Evolutionary conservation across 2,329 filamentous ascomycete genomes (phyloP).

Genomic region (Leptographium flavum): DNA sequence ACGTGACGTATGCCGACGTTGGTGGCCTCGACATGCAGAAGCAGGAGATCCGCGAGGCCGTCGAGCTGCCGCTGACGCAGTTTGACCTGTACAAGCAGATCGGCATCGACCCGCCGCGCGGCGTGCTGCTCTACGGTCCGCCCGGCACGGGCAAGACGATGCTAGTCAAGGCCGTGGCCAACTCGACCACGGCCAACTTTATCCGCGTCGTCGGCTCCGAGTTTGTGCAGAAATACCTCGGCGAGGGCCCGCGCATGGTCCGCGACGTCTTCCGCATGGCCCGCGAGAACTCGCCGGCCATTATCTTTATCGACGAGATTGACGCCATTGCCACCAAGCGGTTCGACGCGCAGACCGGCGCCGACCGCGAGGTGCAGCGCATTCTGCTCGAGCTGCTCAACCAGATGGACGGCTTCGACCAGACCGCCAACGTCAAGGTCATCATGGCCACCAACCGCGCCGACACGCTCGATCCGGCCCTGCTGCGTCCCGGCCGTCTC

Average conservation of each 20-base stretch:
- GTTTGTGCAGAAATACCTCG: slow-evolving; percentile 97
- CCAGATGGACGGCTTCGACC: slow-evolving; percentile 99
- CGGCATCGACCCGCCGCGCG: slow-evolving; percentile 92
- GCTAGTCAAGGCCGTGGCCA: slow-evolving; percentile 95
- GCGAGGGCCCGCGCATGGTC: slow-evolving; percentile 96
- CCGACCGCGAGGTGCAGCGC: slow-evolving; percentile 95
- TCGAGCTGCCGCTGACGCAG: slow-evolving; percentile 90
- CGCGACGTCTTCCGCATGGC: slow-evolving; percentile 99
- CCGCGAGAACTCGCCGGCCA: slow-evolving; percentile 90
- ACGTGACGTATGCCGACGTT: slow-evolving; percentile 95
- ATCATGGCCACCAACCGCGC: slow-evolving; percentile 99
- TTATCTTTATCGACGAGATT: slow-evolving; percentile 99
- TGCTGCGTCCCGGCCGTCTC: slow-evolving; percentile 85
- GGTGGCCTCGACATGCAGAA: slow-evolving; percentile 99
- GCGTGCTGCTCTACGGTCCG: slow-evolving; percentile 89
- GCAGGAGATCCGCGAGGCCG: slow-evolving; percentile 95
- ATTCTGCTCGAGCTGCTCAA: slow-evolving; percentile 95
- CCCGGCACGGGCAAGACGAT: slow-evolving; percentile 95
- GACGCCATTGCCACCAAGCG: slow-evolving; percentile 98
- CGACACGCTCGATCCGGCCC: slow-evolving; percentile 87
- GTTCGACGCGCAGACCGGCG: slow-evolving; percentile 96
- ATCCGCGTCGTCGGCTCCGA: slow-evolving; percentile 97
- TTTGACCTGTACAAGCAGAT: slow-evolving; percentile 99
- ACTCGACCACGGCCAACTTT: slow-evolving; percentile 95
- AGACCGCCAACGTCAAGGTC: slow-evolving; percentile 97